Evolutionary conservation across 768 basidiomycete species (phyloP), one percentile per base, ranked within the genome.

Genomic region (Tephrocybe sp.): DNA sequence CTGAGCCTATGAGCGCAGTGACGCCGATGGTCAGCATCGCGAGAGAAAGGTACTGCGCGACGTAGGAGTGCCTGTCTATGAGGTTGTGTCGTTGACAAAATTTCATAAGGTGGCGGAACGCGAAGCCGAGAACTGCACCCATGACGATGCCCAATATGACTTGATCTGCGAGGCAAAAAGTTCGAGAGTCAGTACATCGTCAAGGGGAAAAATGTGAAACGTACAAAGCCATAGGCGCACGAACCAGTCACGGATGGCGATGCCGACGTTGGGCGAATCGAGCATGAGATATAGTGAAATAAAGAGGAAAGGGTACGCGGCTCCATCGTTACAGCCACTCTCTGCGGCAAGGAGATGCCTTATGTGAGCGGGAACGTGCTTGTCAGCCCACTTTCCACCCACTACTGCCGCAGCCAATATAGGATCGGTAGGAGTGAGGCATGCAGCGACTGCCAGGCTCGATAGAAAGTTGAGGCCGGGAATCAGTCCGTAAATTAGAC

Each of bases 361-460:
- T 34, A 92, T 72, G 62, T 92, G 90, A 1, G 87, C 84, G 1
- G 90, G 91, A 19, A 98, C 96, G 61, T 98, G 96, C 64, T 98
- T 97, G 66, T 98, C 90, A 2, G 97, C 97, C 71, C 92, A 99
- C 72, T 91, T 95, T 26, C 96, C 96, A 60, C 96, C 96, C 9
- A 92, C 82, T 27, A 92, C 93, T 8, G 93, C 91, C 15, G 92
- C 89, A 0, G 93, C 93, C 43, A 97, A 79, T 63, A 94, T 94
- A 32, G 92, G 93, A 68, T 97, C 93, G 26, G 97, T 99, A 1
- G 92, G 92, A 0, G 94, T 96, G 28, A 95, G 81, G 66, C 91
- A 93, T 0, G 97, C 94, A 15, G 90, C 94, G 45, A 98, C 83
- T 41, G 89, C 92, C 54, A 98, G 78, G 44, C 87, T 84, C 5